Evolutionary conservation across 169 alveolate species (phyloP).

Genomic region (Eimeria falciformis): DNA sequence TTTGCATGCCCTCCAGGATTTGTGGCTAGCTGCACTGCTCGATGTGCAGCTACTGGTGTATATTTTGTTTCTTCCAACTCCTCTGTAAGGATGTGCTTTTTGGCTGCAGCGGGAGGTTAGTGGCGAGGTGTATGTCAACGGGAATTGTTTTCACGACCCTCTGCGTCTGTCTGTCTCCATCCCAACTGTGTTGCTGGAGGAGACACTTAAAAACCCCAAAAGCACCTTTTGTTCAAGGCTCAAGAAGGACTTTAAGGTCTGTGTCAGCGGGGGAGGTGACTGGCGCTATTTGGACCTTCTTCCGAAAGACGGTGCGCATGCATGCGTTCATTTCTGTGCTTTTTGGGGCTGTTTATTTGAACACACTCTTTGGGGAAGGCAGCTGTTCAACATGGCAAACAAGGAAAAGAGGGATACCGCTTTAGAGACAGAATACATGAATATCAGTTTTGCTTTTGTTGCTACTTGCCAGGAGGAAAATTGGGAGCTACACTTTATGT

Average conservation of each 20-base stretch:
- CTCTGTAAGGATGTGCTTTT: background rate
- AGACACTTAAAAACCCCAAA: background rate
- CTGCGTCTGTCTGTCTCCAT: conserved; percentile 78
- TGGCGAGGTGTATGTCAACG: conserved; percentile 76
- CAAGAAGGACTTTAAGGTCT: background rate
- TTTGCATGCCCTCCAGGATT: no score
- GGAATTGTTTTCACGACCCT: conserved; percentile 81
- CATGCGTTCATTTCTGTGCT: background rate
- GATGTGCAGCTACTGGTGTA: background rate
- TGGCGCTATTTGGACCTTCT: conserved; percentile 55
- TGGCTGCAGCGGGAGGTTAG: conserved; percentile 8
- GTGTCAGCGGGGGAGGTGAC: conserved; percentile 67
- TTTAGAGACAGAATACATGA: background rate
- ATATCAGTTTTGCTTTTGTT: background rate
- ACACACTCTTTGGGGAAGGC: background rate
- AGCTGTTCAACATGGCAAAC: background rate
- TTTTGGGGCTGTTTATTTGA: background rate
- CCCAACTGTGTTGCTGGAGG: conserved; percentile 45
- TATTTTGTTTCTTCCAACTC: background rate
- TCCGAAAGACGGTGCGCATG: conserved; percentile 31
- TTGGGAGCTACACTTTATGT: conserved; percentile 10
- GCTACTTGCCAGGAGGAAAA: conserved; percentile 68
- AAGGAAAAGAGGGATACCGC: background rate
- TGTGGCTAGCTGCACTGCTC: background rate
- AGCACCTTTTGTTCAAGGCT: background rate